Percentiles rank a stretch among this genome's conserved stretches.
These are phyloP conservation scores for Calonectria henricotiae DNA, from an alignment of 2,329 filamentous ascomycete species.

Conservation along the genomic window DNA sequence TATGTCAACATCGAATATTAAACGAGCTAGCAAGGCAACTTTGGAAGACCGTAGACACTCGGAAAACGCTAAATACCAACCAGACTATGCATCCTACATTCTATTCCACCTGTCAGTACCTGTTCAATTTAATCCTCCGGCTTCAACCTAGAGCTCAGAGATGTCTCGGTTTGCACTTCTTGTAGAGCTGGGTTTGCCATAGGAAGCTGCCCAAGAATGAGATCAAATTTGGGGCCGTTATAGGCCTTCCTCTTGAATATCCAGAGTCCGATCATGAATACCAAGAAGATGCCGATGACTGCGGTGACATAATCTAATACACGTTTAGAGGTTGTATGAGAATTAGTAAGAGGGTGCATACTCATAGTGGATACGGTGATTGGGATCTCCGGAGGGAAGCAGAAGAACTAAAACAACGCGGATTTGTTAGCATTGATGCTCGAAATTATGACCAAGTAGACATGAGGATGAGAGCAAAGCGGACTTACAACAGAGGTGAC, in stretches of 20 bases:
- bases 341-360: neutral
- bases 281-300: slow-evolving; percentile 57
- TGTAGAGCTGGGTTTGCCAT: slow-evolving; percentile 33
- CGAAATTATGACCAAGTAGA: too few relatives aligned
- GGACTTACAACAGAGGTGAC: slow-evolving; percentile 58
- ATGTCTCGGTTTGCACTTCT: slow-evolving; percentile 23
- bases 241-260: slow-evolving; percentile 43
- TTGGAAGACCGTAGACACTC: too few relatives aligned
- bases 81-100: neutral
- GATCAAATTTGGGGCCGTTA: slow-evolving; percentile 45
- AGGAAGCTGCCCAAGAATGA: slow-evolving; percentile 43
- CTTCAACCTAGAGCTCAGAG: slow-evolving; percentile 37
- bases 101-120: neutral
- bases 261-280: slow-evolving; percentile 42
- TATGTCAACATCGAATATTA: too few relatives aligned
- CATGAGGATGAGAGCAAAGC: too few relatives aligned
- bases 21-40: too few relatives aligned
- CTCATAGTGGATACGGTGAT: slow-evolving; percentile 47
- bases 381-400: slow-evolving; percentile 48
- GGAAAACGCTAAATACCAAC: neutral
- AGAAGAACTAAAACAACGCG: slow-evolving; percentile 41
- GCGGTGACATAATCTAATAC: slow-evolving; percentile 57
- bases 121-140: slow-evolving; percentile 28
- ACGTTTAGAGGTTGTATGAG: slow-evolving; percentile 26
- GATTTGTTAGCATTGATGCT: slow-evolving; percentile 12